Percentiles rank a stretch among this genome's conserved stretches.
phyloP scores from a whole-genome alignment of 495 filamentous ascomycete genomes.

The Astrocystis sublimbata region DNA sequence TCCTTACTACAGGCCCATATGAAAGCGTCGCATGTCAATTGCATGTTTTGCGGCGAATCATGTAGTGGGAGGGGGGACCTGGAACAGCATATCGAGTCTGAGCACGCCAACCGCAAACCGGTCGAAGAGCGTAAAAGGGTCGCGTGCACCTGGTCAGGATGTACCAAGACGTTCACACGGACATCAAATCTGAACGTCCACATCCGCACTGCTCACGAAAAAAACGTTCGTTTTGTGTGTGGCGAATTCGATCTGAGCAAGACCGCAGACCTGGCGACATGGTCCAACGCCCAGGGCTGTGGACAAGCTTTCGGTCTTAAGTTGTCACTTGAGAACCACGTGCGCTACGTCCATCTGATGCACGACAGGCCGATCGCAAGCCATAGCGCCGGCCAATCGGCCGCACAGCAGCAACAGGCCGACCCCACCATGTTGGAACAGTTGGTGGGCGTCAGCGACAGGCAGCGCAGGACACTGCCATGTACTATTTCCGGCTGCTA shows the following conservation, averaged over 20 bases:
- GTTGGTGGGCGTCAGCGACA: constrained; percentile 63
- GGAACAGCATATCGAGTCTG: constrained; percentile 67
- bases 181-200: constrained; percentile 79
- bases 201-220: constrained; percentile 70
- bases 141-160: constrained; percentile 63
- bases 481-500: constrained; percentile 58
- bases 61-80: constrained; percentile 63
- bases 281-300: constrained; percentile 68
- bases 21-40: constrained; percentile 67
- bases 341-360: constrained; percentile 72
- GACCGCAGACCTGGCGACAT: constrained; percentile 60
- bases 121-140: constrained; percentile 63
- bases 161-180: constrained; percentile 72
- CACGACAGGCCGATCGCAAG: constrained; percentile 45
- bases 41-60: constrained; percentile 66
- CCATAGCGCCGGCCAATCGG: constrained; percentile 35
- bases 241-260: constrained; percentile 61
- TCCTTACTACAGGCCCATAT: constrained; percentile 70
- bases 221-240: constrained; percentile 71
- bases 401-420: constrained; percentile 28
- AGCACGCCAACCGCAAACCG: constrained; percentile 59
- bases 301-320: constrained; percentile 68
- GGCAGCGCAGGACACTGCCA: constrained; percentile 54
- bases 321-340: constrained; percentile 75
- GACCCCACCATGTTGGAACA: constrained; percentile 38